phyloP scores from a whole-genome alignment of 2,329 filamentous ascomycete genomes.

The Ascochyta viciae-villosae region DNA sequence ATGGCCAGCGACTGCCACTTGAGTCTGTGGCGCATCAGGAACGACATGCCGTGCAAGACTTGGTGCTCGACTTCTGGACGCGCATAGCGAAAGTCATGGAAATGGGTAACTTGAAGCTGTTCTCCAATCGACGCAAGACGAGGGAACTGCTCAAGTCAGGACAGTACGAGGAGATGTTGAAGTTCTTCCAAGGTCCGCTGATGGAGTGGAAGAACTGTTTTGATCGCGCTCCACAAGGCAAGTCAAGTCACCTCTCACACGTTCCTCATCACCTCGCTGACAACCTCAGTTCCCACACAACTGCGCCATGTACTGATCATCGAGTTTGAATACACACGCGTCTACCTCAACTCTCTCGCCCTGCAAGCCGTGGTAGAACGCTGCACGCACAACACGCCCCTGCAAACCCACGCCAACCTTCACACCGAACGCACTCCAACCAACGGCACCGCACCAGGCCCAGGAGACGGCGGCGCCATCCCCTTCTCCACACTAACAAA shows the following conservation, averaged over 20 bases:
- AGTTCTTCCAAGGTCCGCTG: conserved; percentile 81
- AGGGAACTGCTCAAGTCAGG: conserved; percentile 87
- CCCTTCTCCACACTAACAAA: conserved; percentile 54
- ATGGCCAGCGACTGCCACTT: conserved; percentile 45
- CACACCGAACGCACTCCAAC: conserved; percentile 31
- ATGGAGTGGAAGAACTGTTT: conserved; percentile 82
- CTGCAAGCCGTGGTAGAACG: conserved; percentile 94
- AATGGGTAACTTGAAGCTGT: conserved; percentile 85
- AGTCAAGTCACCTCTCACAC: conserved; percentile 9
- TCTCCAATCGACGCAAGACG: conserved; percentile 85
- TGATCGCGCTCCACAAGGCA: conserved; percentile 69
- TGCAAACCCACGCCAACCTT: conserved; percentile 43
- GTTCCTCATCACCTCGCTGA: not conserved
- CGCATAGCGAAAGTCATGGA: conserved; percentile 94
- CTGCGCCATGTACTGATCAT: conserved; percentile 83
- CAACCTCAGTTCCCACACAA: conserved; percentile 59
- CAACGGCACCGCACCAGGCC: conserved; percentile 18
- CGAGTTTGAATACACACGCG: conserved; percentile 93
- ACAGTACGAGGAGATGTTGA: conserved; percentile 80
- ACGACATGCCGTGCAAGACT: conserved; percentile 56
- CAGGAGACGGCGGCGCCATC: conserved; percentile 52
- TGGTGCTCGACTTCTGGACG: conserved; percentile 84
- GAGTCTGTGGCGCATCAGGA: conserved; percentile 48
- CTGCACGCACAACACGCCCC: conserved; percentile 75
- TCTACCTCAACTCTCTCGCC: conserved; percentile 93